Evolutionary conservation across 1,284 basidiomycete species (phyloP), one percentile per base, ranked within the genome.

Genomic region (Inonotus obliquus): DNA sequence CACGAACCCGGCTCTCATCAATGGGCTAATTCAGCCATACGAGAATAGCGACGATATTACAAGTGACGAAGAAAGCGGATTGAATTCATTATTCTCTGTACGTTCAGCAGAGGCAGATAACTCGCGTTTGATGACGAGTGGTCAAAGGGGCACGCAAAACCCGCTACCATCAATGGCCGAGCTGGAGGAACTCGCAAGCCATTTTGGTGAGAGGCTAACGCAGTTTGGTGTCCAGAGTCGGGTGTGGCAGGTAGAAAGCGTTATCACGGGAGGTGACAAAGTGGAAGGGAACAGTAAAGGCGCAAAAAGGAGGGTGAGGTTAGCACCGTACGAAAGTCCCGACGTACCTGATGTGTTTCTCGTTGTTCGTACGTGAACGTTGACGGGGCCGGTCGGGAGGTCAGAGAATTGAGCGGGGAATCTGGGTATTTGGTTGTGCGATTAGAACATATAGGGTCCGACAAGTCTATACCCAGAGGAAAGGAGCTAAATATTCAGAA

Each of bases 271-370:
- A 4, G 17, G 2, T 13, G n/a, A 32, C 35, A 21, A 44, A 44
- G 17, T 14, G 5, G 19, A 44, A n/a, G 41, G 41, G n/a, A 21
- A 4, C 17, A 7, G 17, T 2, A 29, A 13, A 51, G 47, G 32
- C 11, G 2, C n/a, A 1, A 13, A 5, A 6, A 35, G 27, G 32
- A 59, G 1, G 9, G 47, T 51, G 19, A 38, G 67, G 2, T 73
- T 91, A 4, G 75, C 72, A 2, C 75, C 77, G 0, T 88, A 86
- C 65, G 85, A 88, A 66, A 80, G 74, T 60, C 81, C 81, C 4
- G 86, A 87, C 66, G 75, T 91, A 13, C 89, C 89, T 45, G 88
- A 90, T 65, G 82, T 83, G 54, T 89, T 91, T 65, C 77, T 88
- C 41, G 87, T 90, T 37, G 79, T 87, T 17, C 76, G 83, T 54